phyloP scores from a whole-genome alignment of 331 rosid genomes.

The Erythrophleum ivorense region DNA sequence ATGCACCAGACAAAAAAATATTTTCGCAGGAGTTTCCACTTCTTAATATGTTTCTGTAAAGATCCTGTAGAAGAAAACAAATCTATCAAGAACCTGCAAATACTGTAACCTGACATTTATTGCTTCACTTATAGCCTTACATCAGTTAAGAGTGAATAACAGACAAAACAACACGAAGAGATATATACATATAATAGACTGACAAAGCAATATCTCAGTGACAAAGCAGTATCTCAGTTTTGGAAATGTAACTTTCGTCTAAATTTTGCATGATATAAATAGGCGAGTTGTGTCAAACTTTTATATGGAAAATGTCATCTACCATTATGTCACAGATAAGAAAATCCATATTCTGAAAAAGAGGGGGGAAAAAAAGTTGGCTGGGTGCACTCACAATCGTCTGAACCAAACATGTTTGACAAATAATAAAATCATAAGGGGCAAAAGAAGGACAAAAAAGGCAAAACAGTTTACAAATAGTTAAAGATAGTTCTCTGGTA shows the following conservation, averaged over 20 bases:
- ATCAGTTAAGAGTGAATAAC: neutral
- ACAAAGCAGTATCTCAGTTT: neutral
- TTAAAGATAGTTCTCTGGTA: neutral
- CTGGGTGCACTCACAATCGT: neutral
- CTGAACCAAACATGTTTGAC: neutral
- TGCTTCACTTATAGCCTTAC: neutral
- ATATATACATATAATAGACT: neutral
- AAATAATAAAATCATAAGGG: neutral
- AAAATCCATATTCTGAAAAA: neutral
- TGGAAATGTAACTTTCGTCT: neutral
- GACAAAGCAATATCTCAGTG: neutral
- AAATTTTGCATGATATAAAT: neutral
- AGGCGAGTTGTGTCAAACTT: neutral
- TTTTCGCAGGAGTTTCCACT: slow-evolving; percentile 44
- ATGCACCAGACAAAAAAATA: slow-evolving; percentile 68
- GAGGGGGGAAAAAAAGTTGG: no score
- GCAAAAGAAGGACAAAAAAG: neutral
- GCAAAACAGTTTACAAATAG: neutral
- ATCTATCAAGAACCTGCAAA: slow-evolving; percentile 17
- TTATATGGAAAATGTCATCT: neutral
- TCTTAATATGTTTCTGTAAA: slow-evolving; percentile 74
- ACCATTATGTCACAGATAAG: neutral
- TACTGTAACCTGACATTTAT: neutral
- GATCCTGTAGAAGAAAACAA: slow-evolving; percentile 68
- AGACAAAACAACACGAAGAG: neutral